A percentile compares a stretch with the other conserved stretches of the same genome.
Evolutionary conservation across 768 basidiomycete genomes (phyloP).

Genomic region (Naganishia vishniacii): DNA sequence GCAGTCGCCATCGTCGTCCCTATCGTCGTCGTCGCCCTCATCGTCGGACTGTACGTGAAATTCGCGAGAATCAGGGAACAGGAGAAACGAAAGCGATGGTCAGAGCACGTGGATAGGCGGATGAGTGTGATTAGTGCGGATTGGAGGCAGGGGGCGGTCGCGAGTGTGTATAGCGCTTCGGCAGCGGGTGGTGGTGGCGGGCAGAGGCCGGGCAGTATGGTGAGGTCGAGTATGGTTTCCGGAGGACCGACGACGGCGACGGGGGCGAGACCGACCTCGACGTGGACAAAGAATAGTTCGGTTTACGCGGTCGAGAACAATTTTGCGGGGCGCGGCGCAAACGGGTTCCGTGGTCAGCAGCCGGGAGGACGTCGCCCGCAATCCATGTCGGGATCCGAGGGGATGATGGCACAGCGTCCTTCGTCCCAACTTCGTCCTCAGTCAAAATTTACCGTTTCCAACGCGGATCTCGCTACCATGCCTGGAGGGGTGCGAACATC

Average conservation of each 20-base stretch:
- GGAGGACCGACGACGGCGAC: too few relatives aligned
- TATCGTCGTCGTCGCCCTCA: slow-evolving; percentile 36
- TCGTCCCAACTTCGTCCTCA: slow-evolving; percentile 25
- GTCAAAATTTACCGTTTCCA: slow-evolving; percentile 30
- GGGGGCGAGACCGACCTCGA: background rate
- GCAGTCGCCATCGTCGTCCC: slow-evolving; percentile 36
- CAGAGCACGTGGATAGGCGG: slow-evolving; percentile 40
- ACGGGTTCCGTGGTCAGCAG: slow-evolving; percentile 15
- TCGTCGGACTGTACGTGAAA: slow-evolving; percentile 39
- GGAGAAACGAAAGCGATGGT: slow-evolving; percentile 48
- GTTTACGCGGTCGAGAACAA: slow-evolving; percentile 42
- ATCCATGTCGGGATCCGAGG: background rate
- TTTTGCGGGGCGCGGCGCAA: slow-evolving; percentile 44
- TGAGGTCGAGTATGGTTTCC: slow-evolving; percentile 15
- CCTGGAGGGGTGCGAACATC: slow-evolving; percentile 38
- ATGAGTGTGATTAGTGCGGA: slow-evolving; percentile 43
- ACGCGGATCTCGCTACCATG: slow-evolving; percentile 28
- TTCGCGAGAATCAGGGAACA: slow-evolving; percentile 44
- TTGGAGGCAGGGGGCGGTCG: slow-evolving; percentile 43
- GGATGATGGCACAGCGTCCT: too few relatives aligned
- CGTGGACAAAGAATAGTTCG: slow-evolving; percentile 10
- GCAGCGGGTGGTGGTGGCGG: too few relatives aligned
- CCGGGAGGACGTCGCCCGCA: background rate
- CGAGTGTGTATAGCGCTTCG: background rate
- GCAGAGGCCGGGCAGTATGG: slow-evolving; percentile 28